phyloP scores from a whole-genome alignment of 2,329 filamentous ascomycete genomes.

The Elsinoe australis region DNA sequence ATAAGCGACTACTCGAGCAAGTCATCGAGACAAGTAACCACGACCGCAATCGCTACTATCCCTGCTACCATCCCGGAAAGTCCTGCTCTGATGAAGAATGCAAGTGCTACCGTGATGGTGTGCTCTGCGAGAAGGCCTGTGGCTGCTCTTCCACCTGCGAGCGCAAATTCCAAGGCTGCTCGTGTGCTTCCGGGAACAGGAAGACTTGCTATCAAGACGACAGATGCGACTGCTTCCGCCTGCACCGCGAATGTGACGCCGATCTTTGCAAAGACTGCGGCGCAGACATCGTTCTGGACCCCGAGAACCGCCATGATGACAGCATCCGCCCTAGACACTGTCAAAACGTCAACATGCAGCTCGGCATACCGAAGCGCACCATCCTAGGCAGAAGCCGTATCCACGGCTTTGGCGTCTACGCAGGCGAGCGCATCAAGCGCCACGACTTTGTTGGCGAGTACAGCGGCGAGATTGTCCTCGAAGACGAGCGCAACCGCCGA shows the following conservation, averaged over 20 bases:
- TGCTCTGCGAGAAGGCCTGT: constrained; percentile 69
- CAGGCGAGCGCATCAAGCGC: constrained; percentile 57
- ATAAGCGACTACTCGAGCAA: constrained; percentile 3
- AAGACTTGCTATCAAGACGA: constrained; percentile 30
- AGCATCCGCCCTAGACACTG: constrained; percentile 53
- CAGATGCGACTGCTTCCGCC: constrained; percentile 59
- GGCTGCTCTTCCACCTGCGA: constrained; percentile 55
- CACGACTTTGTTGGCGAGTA: constrained; percentile 77
- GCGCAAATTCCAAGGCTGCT: constrained; percentile 39
- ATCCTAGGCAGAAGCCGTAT: constrained; percentile 64
- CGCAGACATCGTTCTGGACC: constrained; percentile 60
- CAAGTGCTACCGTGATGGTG: constrained; percentile 51
- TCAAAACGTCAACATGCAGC: constrained; percentile 65
- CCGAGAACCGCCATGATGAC: constrained; percentile 55
- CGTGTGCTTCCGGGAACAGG: constrained; percentile 24
- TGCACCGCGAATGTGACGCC: constrained; percentile 74
- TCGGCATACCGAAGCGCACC: constrained; percentile 57
- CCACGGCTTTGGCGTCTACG: constrained; percentile 68
- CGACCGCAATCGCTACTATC: constrained; percentile 51
- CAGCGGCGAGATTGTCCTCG: constrained; percentile 66
- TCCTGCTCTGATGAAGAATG: constrained; percentile 57
- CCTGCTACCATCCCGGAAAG: constrained; percentile 59
- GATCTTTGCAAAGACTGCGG: constrained; percentile 66
- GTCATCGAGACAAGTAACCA: constrained; percentile 25
- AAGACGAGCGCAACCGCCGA: constrained; percentile 61